These are phyloP conservation scores for Xylaria sp. DNA, from an alignment of 2,329 filamentous ascomycete species.

Conservation along the genomic window DNA sequence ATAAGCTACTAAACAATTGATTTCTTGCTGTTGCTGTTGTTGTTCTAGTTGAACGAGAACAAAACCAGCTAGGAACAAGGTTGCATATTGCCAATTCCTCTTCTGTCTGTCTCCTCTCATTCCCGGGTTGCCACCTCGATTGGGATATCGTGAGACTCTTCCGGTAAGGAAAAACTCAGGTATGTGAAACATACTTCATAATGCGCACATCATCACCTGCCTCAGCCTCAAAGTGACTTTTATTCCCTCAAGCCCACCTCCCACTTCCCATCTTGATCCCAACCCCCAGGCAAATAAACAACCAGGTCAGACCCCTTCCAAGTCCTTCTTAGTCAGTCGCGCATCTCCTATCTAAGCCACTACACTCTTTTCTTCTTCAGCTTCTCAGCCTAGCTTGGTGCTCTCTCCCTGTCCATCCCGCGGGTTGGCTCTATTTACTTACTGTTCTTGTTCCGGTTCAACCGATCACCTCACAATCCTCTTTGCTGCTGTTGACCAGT, in stretches of 20 bases:
- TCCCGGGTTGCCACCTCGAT: not conserved
- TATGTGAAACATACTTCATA: constrained; percentile 24
- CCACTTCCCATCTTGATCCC: not conserved
- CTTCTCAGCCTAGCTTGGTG: not conserved
- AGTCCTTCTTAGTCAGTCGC: not conserved
- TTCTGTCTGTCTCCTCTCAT: not conserved
- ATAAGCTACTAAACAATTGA: constrained; percentile 1
- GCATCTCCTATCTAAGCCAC: not conserved
- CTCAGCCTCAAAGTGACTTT: constrained; percentile 2
- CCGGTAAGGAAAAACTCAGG: constrained; percentile 20
- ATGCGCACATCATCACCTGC: constrained; percentile 1
- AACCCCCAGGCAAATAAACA: constrained; percentile 1
- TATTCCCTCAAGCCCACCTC: constrained; percentile 30
- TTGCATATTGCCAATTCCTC: not conserved
- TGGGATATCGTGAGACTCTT: constrained; percentile 25
- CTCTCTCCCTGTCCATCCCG: not conserved
- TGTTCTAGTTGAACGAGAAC: not conserved
- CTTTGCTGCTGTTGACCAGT: not conserved
- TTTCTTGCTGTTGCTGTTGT: not conserved
- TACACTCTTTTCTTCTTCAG: not conserved
- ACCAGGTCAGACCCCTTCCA: not conserved
- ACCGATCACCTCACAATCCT: constrained; percentile 1
- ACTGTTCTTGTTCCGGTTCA: constrained; percentile 30
- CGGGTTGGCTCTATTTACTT: constrained; percentile 25
- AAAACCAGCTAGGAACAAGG: not conserved